Evolutionary conservation across 1,284 basidiomycete genomes (phyloP).

Genomic region (Neonothopanus nambi): DNA sequence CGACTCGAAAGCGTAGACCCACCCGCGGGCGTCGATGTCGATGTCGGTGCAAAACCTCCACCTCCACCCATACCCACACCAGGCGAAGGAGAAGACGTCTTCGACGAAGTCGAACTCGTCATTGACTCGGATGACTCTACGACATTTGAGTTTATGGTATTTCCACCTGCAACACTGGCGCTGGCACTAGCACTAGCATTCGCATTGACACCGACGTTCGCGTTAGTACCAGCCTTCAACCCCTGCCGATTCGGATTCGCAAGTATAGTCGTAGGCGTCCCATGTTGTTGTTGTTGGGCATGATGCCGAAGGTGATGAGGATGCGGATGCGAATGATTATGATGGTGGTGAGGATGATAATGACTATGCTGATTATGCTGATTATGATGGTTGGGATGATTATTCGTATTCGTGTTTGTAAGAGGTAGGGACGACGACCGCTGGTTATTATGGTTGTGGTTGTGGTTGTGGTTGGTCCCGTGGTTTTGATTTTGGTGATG

Average conservation of each 20-base stretch:
- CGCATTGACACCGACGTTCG: too few relatives aligned
- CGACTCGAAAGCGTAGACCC: slow-evolving; percentile 49
- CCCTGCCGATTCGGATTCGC: slow-evolving; percentile 32
- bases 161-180: slow-evolving; percentile 23
- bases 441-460: slow-evolving; percentile 21
- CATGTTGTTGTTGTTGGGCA: slow-evolving; percentile 5
- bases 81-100: slow-evolving; percentile 13
- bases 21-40: slow-evolving; percentile 15
- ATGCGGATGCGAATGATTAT: slow-evolving; percentile 2
- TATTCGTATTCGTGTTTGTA: background rate
- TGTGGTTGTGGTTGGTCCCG: slow-evolving; percentile 14
- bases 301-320: slow-evolving; percentile 2
- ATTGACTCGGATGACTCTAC: slow-evolving; percentile 14
- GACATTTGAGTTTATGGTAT: slow-evolving; percentile 4
- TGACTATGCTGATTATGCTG: background rate
- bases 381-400: too few relatives aligned
- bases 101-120: background rate
- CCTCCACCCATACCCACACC: too few relatives aligned
- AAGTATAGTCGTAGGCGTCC: slow-evolving; percentile 20
- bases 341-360: slow-evolving; percentile 6
- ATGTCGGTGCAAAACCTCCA: slow-evolving; percentile 12
- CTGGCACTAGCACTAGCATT: slow-evolving; percentile 17
- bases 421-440: slow-evolving; percentile 25
- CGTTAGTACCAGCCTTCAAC: too few relatives aligned
- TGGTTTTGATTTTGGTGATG: slow-evolving; percentile 16